Evolutionary conservation across 2,329 filamentous ascomycete genomes (phyloP).

Genomic region (Ascochyta fabae): DNA sequence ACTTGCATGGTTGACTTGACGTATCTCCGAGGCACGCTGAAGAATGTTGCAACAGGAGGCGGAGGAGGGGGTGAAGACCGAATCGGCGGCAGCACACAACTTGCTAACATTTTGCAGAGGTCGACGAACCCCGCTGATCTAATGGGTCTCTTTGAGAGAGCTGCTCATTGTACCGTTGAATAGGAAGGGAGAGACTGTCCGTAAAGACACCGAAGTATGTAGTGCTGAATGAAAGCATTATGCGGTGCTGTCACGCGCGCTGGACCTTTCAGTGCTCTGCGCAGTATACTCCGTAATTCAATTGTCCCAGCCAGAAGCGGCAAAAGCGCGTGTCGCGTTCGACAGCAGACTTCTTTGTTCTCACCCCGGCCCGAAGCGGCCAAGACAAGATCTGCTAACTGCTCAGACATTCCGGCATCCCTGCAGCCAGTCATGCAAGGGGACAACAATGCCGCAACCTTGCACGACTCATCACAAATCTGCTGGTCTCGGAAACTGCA

Average conservation of each 20-base stretch:
- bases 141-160: constrained; percentile 38
- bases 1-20: constrained; percentile 42
- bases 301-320: constrained; percentile 47
- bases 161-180: constrained; percentile 45
- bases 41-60: constrained; percentile 42
- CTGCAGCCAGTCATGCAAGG: constrained; percentile 44
- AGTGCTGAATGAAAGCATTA: constrained; percentile 37
- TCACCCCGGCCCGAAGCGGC: constrained; percentile 39
- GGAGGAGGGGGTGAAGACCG: constrained; percentile 26
- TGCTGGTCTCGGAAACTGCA: constrained; percentile 25
- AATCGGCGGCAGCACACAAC: constrained; percentile 44
- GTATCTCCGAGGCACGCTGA: constrained; percentile 45
- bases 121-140: constrained; percentile 34
- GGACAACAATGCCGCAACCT: constrained; percentile 36
- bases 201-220: constrained; percentile 15
- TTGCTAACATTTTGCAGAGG: constrained; percentile 42
- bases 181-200: constrained; percentile 30
- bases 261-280: constrained; percentile 13
- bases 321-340: constrained; percentile 29
- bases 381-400: constrained; percentile 35
- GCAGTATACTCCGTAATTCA: constrained; percentile 39
- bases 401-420: constrained; percentile 46
- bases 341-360: constrained; percentile 47
- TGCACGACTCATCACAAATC: constrained; percentile 19
- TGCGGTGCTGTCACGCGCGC: constrained; percentile 26